Evolutionary conservation across 1,139 yeast genomes (phyloP).

Genomic region (Zygoascus hellenicus): DNA sequence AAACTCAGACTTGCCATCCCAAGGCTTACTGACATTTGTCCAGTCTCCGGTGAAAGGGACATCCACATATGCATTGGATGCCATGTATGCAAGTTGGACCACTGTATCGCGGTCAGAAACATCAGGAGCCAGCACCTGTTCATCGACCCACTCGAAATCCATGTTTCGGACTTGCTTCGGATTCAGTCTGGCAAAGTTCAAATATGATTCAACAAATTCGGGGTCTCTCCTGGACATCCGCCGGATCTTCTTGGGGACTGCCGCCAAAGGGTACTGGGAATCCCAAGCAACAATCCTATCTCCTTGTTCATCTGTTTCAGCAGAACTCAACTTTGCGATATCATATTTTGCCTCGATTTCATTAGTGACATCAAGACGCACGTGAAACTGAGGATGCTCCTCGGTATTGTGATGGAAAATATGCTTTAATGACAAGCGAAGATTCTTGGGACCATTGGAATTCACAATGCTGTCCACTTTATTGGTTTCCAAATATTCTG

Average conservation of each 20-base stretch:
- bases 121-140: constrained; percentile 56
- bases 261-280: constrained; percentile 1
- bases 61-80: constrained; percentile 86
- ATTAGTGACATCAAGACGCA: constrained; percentile 19
- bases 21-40: constrained; percentile 69
- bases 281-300: constrained; percentile 6
- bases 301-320: constrained; percentile 1
- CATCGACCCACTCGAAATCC: constrained; percentile 30
- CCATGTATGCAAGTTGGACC: constrained; percentile 71
- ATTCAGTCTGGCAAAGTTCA: constrained; percentile 46
- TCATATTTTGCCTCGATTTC: constrained; percentile 3
- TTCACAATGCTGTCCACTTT: not conserved
- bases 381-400: constrained; percentile 14
- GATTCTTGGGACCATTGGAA: not conserved
- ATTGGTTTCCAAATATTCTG: not conserved
- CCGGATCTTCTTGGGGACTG: constrained; percentile 31
- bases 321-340: not conserved
- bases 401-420: constrained; percentile 23
- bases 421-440: constrained; percentile 18
- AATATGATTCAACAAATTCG: constrained; percentile 57
- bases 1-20: constrained; percentile 44
- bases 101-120: constrained; percentile 67
- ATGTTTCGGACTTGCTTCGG: constrained; percentile 13
- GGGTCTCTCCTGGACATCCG: constrained; percentile 58
- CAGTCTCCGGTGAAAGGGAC: constrained; percentile 79